These are phyloP conservation scores for Acacia concinna DNA, from an alignment of 331 rosid genomes.

Conservation along the genomic window DNA sequence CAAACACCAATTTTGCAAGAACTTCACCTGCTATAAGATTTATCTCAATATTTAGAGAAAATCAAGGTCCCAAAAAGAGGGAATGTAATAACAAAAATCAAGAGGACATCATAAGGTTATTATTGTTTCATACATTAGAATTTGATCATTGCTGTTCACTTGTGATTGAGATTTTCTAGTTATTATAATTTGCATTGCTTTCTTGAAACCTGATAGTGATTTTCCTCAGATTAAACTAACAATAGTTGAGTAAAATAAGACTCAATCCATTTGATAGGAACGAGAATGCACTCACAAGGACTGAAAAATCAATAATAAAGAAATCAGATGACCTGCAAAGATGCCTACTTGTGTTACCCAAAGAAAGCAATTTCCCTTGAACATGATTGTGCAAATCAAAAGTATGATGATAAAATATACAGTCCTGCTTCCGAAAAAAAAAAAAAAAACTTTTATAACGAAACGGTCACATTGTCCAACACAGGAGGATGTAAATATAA, in stretches of 20 bases:
- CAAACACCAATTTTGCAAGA: too few relatives aligned
- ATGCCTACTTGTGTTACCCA: not conserved
- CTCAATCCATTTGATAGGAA: not conserved
- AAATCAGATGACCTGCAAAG: not conserved
- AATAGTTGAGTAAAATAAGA: too few relatives aligned
- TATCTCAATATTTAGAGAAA: too few relatives aligned
- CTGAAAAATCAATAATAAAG: not conserved
- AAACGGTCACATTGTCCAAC: not conserved
- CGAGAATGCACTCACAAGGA: not conserved
- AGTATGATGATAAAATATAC: not conserved
- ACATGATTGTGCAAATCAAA: not conserved
- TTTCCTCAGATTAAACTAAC: too few relatives aligned
- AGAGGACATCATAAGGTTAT: too few relatives aligned
- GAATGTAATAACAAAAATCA: too few relatives aligned
- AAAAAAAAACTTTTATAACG: constrained; percentile 1
- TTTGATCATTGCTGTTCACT: too few relatives aligned
- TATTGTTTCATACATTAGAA: too few relatives aligned
- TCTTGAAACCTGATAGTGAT: too few relatives aligned
- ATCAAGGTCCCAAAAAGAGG: too few relatives aligned
- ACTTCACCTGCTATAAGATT: not conserved
- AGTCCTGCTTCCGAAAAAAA: not conserved
- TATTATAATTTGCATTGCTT: too few relatives aligned
- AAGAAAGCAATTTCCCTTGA: not conserved
- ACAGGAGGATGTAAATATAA: not conserved
- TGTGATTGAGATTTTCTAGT: too few relatives aligned